These are phyloP conservation scores for Mrakia frigida DNA, from an alignment of 768 basidiomycete genomes.

Conservation along the genomic window DNA sequence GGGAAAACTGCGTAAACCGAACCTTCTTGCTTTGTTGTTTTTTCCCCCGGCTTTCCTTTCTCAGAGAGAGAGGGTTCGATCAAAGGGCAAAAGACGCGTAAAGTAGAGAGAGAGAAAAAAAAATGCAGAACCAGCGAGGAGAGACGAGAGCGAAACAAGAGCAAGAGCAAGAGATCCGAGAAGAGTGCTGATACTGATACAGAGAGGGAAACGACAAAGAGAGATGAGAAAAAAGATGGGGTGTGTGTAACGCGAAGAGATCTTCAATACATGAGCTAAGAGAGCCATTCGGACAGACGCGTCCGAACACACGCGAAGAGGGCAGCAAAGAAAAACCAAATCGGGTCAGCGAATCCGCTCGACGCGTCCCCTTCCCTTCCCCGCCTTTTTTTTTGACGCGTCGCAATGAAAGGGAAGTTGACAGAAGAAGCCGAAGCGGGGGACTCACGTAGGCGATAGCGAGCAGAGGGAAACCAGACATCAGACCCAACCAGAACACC, in stretches of 20 bases:
- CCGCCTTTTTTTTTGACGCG: not conserved
- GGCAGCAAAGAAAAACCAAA: not conserved
- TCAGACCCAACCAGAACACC: conserved; percentile 87
- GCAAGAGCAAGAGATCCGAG: not conserved
- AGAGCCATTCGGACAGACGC: not conserved
- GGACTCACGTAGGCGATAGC: conserved; percentile 29
- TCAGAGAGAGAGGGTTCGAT: no score
- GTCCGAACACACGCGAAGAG: no score
- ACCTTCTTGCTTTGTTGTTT: no score
- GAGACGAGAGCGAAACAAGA: not conserved
- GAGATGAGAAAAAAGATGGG: not conserved
- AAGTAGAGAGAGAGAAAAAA: not conserved
- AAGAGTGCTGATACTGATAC: not conserved
- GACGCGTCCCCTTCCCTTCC: not conserved
- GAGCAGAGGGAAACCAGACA: conserved; percentile 81
- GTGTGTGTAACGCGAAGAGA: not conserved
- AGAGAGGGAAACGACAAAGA: not conserved
- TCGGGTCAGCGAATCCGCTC: no score
- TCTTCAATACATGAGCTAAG: conserved; percentile 18
- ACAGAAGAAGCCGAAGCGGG: not conserved
- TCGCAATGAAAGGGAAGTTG: no score
- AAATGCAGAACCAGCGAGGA: no score
- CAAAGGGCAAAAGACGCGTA: not conserved
- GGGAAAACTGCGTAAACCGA: no score
- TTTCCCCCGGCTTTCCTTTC: not conserved